These are phyloP conservation scores for Chlorella sp. DNA, from an alignment of 139 green algal genomes.

Conservation along the genomic window DNA sequence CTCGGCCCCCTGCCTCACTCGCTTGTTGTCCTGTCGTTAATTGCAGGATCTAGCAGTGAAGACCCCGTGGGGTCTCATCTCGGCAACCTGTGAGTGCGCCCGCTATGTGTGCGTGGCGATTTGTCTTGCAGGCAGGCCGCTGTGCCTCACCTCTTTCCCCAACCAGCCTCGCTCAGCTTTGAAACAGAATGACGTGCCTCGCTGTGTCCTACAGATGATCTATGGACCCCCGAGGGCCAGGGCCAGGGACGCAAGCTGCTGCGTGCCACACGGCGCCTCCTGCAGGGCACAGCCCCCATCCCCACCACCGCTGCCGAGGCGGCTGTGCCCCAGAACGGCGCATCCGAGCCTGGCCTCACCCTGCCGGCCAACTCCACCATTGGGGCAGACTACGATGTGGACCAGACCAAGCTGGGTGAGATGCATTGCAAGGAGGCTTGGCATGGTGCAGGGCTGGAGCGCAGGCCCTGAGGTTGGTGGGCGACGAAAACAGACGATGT, in stretches of 20 bases:
- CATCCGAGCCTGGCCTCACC: neutral
- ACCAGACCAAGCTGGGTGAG: slow-evolving; percentile 23
- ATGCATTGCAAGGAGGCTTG: too few relatives aligned
- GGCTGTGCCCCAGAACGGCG: neutral
- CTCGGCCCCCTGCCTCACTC: neutral
- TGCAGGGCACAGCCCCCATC: neutral
- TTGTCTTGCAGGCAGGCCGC: too few relatives aligned
- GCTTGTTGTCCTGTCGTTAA: neutral
- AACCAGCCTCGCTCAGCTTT: too few relatives aligned
- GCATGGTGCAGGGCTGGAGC: neutral
- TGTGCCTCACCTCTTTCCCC: too few relatives aligned
- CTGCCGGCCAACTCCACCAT: slow-evolving; percentile 42
- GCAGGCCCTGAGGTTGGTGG: too few relatives aligned
- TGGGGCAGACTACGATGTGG: slow-evolving; percentile 14
- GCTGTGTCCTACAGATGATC: too few relatives aligned
- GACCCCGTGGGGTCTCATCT: slow-evolving; percentile 64
- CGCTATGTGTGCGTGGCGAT: too few relatives aligned
- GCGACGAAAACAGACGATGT: too few relatives aligned
- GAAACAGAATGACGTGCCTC: too few relatives aligned
- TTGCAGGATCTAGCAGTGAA: slow-evolving; percentile 53
- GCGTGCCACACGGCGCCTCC: too few relatives aligned
- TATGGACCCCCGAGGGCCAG: too few relatives aligned
- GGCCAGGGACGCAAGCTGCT: slow-evolving; percentile 17
- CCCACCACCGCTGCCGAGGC: neutral
- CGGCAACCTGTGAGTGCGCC: neutral